These are phyloP conservation scores for Usnea hakonensis DNA, from an alignment of 495 filamentous ascomycete genomes.

Conservation along the genomic window DNA sequence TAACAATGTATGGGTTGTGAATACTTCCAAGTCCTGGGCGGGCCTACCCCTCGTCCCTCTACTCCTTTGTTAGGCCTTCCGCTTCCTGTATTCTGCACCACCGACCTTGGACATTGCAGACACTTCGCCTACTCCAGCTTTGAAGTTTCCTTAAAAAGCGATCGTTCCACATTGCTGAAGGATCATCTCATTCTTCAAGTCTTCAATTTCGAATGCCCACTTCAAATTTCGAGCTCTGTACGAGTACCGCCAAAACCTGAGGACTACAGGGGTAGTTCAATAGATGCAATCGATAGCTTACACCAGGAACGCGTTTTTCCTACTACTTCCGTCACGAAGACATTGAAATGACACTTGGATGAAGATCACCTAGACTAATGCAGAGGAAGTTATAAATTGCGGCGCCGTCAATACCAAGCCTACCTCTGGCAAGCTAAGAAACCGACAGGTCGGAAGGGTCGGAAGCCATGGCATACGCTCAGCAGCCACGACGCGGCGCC, in stretches of 20 bases:
- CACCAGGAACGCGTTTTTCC: neutral
- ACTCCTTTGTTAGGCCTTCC: neutral
- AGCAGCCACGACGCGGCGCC: constrained; percentile 11
- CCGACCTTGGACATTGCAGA: neutral
- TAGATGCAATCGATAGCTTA: neutral
- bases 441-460: neutral
- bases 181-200: neutral
- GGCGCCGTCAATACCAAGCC: neutral
- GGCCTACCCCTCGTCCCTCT: neutral
- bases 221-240: neutral
- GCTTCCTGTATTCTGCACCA: neutral
- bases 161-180: neutral
- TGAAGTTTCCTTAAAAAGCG: neutral
- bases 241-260: neutral
- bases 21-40: neutral
- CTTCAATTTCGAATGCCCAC: neutral
- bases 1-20: neutral
- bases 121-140: neutral
- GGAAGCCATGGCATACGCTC: constrained; percentile 12
- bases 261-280: neutral
- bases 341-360: neutral
- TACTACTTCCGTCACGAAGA: neutral
- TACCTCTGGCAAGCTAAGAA: neutral
- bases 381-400: neutral
- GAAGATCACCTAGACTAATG: neutral